Conservation (phyloP, 1,284 basidiomycete species). For the Phellopilus nigrolimitatus region DNA sequence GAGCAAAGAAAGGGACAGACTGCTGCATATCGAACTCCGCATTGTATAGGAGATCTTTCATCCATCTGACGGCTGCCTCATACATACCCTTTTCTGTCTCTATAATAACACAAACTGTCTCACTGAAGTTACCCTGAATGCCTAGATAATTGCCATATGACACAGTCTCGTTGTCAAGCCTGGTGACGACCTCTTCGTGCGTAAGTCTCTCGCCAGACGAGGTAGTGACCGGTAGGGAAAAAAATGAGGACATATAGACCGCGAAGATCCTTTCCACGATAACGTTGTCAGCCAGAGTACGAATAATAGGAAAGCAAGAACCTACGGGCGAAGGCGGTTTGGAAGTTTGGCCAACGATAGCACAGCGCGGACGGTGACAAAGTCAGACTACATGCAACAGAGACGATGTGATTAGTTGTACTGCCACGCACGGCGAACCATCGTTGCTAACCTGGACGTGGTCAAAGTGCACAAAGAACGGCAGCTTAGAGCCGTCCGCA, state of each 20-base stretch:
- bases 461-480: constrained; percentile 92
- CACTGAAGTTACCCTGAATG: constrained; percentile 65
- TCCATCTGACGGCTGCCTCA: constrained; percentile 80
- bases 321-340: constrained; percentile 71
- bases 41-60: constrained; percentile 85
- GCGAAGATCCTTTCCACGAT: constrained; percentile 56
- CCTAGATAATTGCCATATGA: constrained; percentile 79
- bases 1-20: constrained; percentile 34
- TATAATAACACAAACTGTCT: constrained; percentile 73
- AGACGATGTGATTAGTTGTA: constrained; percentile 5
- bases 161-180: constrained; percentile 89
- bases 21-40: constrained; percentile 82
- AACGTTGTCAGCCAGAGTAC: constrained; percentile 19
- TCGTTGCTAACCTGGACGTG: constrained; percentile 62
- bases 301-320: constrained; percentile 21
- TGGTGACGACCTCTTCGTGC: constrained; percentile 90
- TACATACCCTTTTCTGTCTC: constrained; percentile 84
- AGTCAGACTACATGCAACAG: constrained; percentile 88
- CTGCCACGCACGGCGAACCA: neutral
- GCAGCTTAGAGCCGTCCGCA: constrained; percentile 61
- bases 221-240: constrained; percentile 80
- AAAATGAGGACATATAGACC: constrained; percentile 86
- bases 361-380: constrained; percentile 78
- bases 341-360: constrained; percentile 75
- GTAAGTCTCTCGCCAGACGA: constrained; percentile 65